Percentiles rank a stretch among this genome's conserved stretches.
These are phyloP conservation scores for Ceratocystis lukuohia DNA, from an alignment of 2,329 filamentous ascomycete species.

Conservation along the genomic window DNA sequence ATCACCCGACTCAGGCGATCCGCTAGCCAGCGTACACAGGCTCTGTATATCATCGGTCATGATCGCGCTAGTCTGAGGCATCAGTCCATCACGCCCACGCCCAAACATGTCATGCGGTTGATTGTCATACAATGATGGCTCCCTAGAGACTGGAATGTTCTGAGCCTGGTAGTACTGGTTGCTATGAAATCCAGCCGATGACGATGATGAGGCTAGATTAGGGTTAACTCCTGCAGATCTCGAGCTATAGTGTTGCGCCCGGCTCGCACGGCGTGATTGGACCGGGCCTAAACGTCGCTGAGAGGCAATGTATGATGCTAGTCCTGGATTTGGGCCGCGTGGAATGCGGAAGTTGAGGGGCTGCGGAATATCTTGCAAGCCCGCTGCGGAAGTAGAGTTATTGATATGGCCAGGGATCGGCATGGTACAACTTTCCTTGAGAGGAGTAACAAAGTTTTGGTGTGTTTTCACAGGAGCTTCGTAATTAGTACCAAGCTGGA, in stretches of 20 bases:
- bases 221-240: conserved; percentile 16
- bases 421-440: conserved; percentile 28
- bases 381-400: conserved; percentile 14
- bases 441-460: conserved; percentile 27
- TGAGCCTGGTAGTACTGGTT: conserved; percentile 8
- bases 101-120: conserved; percentile 14
- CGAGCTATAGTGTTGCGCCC: conserved; percentile 14
- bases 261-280: conserved; percentile 17
- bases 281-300: conserved; percentile 27
- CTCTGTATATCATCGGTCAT: conserved; percentile 29
- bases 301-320: conserved; percentile 28
- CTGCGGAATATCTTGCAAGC: conserved; percentile 21
- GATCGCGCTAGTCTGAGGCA: conserved; percentile 25
- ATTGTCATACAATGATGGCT: conserved; percentile 18
- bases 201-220: conserved; percentile 5
- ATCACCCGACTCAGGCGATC: conserved; percentile 25
- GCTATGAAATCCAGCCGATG: not conserved
- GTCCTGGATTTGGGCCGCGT: conserved; percentile 26
- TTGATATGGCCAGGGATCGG: conserved; percentile 28
- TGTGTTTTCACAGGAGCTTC: conserved; percentile 23
- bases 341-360: conserved; percentile 30
- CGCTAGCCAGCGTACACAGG: conserved; percentile 26
- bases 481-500: conserved; percentile 29
- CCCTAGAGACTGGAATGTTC: not conserved
- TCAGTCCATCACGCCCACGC: conserved; percentile 10